Evolutionary conservation across 306 rosid genomes (phyloP).

Genomic region (Cucumis cinereus): DNA sequence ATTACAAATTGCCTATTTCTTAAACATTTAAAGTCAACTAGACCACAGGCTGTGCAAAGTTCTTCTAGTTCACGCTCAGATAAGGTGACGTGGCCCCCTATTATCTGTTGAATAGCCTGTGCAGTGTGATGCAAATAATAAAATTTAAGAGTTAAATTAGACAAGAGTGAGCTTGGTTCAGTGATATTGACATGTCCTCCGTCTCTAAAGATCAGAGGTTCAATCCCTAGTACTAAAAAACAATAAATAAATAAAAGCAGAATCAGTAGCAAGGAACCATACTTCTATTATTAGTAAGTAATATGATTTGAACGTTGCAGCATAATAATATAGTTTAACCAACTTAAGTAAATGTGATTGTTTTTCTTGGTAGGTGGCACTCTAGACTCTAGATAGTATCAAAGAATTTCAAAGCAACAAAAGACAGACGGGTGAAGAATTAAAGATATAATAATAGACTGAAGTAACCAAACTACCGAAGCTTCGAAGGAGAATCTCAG

Average conservation of each 20-base stretch:
- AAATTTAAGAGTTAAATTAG: not conserved
- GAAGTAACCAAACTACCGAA: not conserved
- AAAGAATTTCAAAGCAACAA: not conserved
- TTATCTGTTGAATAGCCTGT: slow-evolving; percentile 33
- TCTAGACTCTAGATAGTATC: not conserved
- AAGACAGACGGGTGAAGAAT: not conserved
- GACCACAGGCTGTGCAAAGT: slow-evolving; percentile 62
- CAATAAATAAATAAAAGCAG: not conserved
- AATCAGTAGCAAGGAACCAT: not conserved
- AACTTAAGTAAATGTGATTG: not conserved
- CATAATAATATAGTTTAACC: not conserved
- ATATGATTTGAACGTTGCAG: not conserved
- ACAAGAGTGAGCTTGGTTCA: no score
- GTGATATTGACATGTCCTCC: no score
- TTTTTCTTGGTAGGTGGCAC: not conserved
- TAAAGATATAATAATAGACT: not conserved
- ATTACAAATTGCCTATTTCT: slow-evolving; percentile 68
- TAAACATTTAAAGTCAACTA: slow-evolving; percentile 36
- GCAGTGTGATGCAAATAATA: not conserved
- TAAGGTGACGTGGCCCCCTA: slow-evolving; percentile 35
- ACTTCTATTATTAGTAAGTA: not conserved
- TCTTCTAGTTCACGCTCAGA: slow-evolving; percentile 75
- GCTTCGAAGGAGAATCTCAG: not conserved
- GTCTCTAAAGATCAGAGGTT: no score
- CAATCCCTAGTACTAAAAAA: no score